phyloP scores from a whole-genome alignment of 139 green algal genomes.

The Haematococcus sp. region DNA sequence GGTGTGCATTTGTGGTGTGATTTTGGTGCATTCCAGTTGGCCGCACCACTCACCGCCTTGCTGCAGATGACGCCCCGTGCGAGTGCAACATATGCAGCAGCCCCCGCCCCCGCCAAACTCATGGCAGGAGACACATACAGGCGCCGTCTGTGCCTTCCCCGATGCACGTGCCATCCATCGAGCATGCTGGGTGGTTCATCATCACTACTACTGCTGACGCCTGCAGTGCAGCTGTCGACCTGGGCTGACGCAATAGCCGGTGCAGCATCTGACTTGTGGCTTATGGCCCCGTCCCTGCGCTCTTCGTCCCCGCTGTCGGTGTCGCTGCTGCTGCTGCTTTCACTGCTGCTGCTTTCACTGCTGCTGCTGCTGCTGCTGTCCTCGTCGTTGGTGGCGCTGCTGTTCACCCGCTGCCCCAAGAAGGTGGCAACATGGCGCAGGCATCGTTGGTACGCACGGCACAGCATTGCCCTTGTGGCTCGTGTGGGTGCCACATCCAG shows the following conservation, averaged over 20 bases:
- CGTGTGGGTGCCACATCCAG: neutral
- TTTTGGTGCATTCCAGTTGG: too few species aligned
- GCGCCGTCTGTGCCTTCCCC: too few species aligned
- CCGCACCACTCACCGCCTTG: neutral
- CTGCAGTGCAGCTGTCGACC: neutral
- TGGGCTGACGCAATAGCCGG: too few species aligned
- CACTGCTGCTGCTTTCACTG: neutral
- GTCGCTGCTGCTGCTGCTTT: neutral
- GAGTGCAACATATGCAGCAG: neutral
- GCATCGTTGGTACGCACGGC: neutral
- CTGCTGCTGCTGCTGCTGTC: slow-evolving; percentile 8
- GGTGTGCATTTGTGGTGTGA: too few species aligned
- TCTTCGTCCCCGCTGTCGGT: neutral
- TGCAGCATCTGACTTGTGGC: too few species aligned
- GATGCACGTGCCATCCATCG: too few species aligned
- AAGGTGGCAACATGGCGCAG: neutral
- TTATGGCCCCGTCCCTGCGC: too few species aligned
- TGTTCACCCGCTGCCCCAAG: neutral
- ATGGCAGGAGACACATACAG: neutral
- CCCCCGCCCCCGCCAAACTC: neutral
- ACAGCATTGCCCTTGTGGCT: neutral
- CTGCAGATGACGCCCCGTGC: neutral
- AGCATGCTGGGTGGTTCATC: too few species aligned
- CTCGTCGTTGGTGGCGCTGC: neutral
- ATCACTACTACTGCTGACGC: neutral